A percentile compares a stretch with the other conserved stretches of the same genome.
Conservation (phyloP, 2,329 filamentous ascomycete species). For the Zymoseptoria ardabiliae region DNA sequence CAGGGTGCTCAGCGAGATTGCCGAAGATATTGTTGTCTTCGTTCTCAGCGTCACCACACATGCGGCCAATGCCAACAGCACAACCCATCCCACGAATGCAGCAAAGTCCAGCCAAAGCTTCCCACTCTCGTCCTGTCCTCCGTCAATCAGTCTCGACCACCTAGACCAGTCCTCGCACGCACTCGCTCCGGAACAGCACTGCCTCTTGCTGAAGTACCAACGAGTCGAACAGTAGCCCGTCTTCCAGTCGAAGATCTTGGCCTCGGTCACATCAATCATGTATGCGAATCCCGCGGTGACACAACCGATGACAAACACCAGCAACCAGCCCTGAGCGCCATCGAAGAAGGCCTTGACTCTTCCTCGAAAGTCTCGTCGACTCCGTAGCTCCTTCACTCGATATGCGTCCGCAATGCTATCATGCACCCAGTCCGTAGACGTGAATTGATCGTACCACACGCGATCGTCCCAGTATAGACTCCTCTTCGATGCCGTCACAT, state of each 20-base stretch:
- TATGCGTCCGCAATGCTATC: slow-evolving; percentile 93
- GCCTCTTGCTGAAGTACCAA: slow-evolving; percentile 68
- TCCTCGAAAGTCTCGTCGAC: slow-evolving; percentile 77
- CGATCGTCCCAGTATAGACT: slow-evolving; percentile 71
- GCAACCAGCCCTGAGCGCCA: slow-evolving; percentile 84
- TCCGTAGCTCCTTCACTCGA: slow-evolving; percentile 74
- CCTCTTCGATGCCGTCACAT: slow-evolving; percentile 55
- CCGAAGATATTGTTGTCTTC: slow-evolving; percentile 89
- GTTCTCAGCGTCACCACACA: slow-evolving; percentile 79
- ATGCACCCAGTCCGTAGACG: slow-evolving; percentile 95
- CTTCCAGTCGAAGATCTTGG: slow-evolving; percentile 81
- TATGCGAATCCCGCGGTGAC: slow-evolving; percentile 82
- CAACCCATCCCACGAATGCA: slow-evolving; percentile 65
- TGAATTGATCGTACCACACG: slow-evolving; percentile 98
- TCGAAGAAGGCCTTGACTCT: slow-evolving; percentile 70
- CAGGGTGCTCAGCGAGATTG: slow-evolving; percentile 75
- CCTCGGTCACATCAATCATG: slow-evolving; percentile 79
- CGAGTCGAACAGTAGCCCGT: slow-evolving; percentile 67
- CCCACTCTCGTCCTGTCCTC: slow-evolving; percentile 36
- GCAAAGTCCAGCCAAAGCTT: slow-evolving; percentile 65
- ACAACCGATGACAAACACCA: slow-evolving; percentile 83
- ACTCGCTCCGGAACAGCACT: slow-evolving; percentile 51
- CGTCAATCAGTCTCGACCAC: slow-evolving; percentile 55
- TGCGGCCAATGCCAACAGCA: slow-evolving; percentile 61
- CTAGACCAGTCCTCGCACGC: slow-evolving; percentile 54